Conservation (phyloP, 352 stramenopile genomes). For the Phytophthora vignae region DNA sequence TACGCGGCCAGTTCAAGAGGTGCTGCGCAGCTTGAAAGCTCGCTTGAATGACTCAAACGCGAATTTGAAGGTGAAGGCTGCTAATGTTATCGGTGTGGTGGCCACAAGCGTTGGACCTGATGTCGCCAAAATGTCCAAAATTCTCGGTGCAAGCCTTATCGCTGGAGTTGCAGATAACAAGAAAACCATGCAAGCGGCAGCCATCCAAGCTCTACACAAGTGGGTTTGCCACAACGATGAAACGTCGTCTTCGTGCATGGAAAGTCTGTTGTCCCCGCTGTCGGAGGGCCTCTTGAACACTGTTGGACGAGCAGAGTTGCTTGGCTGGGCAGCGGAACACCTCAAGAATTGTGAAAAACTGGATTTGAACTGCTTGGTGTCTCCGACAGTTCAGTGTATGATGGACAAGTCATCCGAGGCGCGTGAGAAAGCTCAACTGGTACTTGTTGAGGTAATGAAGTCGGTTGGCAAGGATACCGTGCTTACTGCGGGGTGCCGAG, state of each 20-base stretch:
- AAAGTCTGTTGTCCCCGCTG: conserved; percentile 74
- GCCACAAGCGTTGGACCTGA: conserved; percentile 81
- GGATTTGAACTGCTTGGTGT: conserved; percentile 72
- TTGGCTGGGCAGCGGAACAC: conserved; percentile 79
- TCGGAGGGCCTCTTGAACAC: conserved; percentile 79
- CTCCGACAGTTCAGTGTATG: conserved; percentile 80
- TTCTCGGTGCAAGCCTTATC: conserved; percentile 73
- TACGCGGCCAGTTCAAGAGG: conserved; percentile 81
- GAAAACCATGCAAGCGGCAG: conserved; percentile 86
- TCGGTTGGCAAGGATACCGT: conserved; percentile 82
- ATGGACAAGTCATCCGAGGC: conserved; percentile 88
- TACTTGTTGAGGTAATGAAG: conserved; percentile 86
- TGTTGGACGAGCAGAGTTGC: conserved; percentile 80
- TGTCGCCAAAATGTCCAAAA: conserved; percentile 84
- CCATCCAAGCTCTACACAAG: conserved; percentile 81
- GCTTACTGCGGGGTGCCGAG: conserved; percentile 71
- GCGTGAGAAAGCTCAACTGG: conserved; percentile 79
- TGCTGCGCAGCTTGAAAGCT: conserved; percentile 79
- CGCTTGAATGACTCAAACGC: conserved; percentile 87
- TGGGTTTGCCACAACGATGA: conserved; percentile 85
- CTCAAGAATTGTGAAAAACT: conserved; percentile 69
- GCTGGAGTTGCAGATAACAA: conserved; percentile 88
- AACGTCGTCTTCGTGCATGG: conserved; percentile 69
- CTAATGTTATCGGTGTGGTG: conserved; percentile 82
- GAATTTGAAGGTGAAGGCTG: conserved; percentile 89